A percentile compares a stretch with the other conserved stretches of the same genome.
These are phyloP conservation scores for Xylaria nigripes DNA, from an alignment of 495 filamentous ascomycete genomes.

Conservation along the genomic window DNA sequence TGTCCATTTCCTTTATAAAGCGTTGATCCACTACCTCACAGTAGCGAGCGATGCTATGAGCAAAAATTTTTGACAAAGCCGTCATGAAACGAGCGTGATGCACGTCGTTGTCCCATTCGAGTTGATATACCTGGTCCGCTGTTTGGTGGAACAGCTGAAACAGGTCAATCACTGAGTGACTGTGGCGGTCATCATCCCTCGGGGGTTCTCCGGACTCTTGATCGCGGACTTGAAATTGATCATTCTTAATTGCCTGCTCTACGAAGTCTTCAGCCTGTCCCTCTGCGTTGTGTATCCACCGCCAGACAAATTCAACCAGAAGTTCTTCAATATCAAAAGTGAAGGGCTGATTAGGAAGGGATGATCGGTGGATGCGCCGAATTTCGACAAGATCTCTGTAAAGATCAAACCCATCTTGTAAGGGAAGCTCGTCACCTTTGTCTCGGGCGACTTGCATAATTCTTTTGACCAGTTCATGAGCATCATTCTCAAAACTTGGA, in stretches of 20 bases:
- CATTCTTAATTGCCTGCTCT: conserved; percentile 81
- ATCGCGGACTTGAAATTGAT: conserved; percentile 64
- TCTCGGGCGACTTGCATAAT: conserved; percentile 65
- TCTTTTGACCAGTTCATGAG: conserved; percentile 67
- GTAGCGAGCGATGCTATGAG: conserved; percentile 74
- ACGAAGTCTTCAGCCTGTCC: conserved; percentile 74
- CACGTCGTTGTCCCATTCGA: conserved; percentile 88
- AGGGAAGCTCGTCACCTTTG: conserved; percentile 62
- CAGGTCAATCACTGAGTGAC: conserved; percentile 85
- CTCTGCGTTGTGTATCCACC: conserved; percentile 81
- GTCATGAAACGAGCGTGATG: conserved; percentile 98
- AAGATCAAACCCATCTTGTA: conserved; percentile 88
- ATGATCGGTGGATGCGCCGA: conserved; percentile 63
- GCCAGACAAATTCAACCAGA: conserved; percentile 87
- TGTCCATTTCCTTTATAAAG: conserved; percentile 89
- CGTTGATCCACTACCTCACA: conserved; percentile 83
- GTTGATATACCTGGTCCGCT: conserved; percentile 71
- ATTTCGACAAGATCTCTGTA: conserved; percentile 83
- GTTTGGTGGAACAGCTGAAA: conserved; percentile 89
- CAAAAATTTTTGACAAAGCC: conserved; percentile 78
- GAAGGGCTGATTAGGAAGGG: conserved; percentile 60
- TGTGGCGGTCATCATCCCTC: conserved; percentile 80
- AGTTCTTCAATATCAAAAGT: conserved; percentile 78
- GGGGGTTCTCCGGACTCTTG: conserved; percentile 51
- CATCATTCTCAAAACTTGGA: conserved; percentile 83